Evolutionary conservation across 2,329 filamentous ascomycete genomes (phyloP).

Genomic region (Sordariomycetes sp.): DNA sequence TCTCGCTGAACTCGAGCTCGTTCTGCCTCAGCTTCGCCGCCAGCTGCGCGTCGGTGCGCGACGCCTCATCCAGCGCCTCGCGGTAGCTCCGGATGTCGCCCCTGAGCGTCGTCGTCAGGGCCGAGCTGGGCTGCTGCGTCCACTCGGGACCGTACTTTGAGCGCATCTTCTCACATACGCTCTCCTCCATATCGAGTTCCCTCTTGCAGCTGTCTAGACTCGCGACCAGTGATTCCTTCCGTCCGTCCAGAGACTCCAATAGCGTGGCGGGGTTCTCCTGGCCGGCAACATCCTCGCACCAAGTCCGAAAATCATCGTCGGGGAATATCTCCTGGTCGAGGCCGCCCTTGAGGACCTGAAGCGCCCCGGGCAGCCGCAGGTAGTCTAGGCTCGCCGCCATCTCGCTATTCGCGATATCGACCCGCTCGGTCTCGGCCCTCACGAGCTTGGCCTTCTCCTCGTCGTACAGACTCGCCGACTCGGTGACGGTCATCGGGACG

Average conservation of each 20-base stretch:
- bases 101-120: constrained; percentile 75
- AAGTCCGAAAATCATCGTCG: constrained; percentile 82
- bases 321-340: constrained; percentile 74
- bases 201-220: constrained; percentile 71
- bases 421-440: constrained; percentile 83
- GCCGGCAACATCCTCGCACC: constrained; percentile 86
- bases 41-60: constrained; percentile 72
- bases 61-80: constrained; percentile 80
- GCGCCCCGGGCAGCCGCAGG: constrained; percentile 72
- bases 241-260: constrained; percentile 65
- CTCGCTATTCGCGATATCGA: constrained; percentile 85
- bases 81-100: constrained; percentile 80
- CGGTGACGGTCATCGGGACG: constrained; percentile 88
- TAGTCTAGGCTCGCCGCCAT: constrained; percentile 95
- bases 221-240: constrained; percentile 62
- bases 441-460: constrained; percentile 97
- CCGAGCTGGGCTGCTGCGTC: constrained; percentile 91
- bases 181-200: constrained; percentile 92
- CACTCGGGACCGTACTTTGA: constrained; percentile 93
- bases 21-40: constrained; percentile 75
- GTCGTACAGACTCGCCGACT: constrained; percentile 92
- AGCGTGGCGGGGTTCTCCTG: constrained; percentile 68
- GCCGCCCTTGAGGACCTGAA: constrained; percentile 86
- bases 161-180: constrained; percentile 97
- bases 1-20: constrained; percentile 84